Base-by-base conservation (phyloP, 208 protist genomes). In the Spironucleus salmonicida region DNA sequence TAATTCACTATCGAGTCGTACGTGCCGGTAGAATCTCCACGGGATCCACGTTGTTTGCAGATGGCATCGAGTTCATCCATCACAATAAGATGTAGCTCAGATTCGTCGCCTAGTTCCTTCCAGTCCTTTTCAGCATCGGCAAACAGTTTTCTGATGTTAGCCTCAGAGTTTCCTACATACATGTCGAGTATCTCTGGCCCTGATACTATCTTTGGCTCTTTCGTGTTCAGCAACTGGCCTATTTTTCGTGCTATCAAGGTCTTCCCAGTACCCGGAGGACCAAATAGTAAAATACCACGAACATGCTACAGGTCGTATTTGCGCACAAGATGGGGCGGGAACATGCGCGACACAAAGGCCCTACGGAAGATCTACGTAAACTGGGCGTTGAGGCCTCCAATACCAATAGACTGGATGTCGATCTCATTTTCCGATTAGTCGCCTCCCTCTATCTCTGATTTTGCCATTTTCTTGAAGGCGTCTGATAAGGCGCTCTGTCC, bases 191-290 rank as follows among this genome's bases (percentile, higher is more conserved):
- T 90, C 79, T 97, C 93, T 26, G 79, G 42, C 1, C 62, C 79
- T 19, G 67, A 53, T 0, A 66, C 42, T 26, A 92, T 76, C 59
- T 84, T 86, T 40, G 84, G 76, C 29, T 82, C 80, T 38, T 69
- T 30, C 30, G 53, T 41, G 26, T 97, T 95, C 23, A 98, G 87
- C 84, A 98, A 96, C 80, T 97, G 93, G n/a, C 93, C 94, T 78
- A 99, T 98, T 82, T 98, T 93, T 29, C 96, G 87, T 0, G 97
- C 97, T 84, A 99, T 98, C 13, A 99, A 86, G 0, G 97, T 99
- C 81, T 99, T 99, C 67, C 96, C 96, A 27, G 92, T 98, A 59
- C 97, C 97, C 27, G 80, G 78, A 30, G 78, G 78, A 15, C 78
- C 78, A 41, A 78, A 81, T 4, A 81, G 35, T 27, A 81, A 35